phyloP scores from a whole-genome alignment of 805 yeast species.

The Kazachstania kunashirensis region DNA sequence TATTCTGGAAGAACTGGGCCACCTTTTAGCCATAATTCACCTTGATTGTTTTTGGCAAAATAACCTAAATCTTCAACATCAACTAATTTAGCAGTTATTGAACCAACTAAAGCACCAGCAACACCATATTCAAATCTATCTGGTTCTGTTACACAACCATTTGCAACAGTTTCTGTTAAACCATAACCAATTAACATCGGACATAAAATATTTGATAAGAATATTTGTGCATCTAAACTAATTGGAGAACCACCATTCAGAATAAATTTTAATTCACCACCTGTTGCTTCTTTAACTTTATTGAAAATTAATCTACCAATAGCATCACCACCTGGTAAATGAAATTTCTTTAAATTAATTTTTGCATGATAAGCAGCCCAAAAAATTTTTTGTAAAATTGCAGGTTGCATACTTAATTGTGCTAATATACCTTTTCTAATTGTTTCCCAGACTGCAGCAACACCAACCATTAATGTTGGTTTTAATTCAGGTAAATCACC shows the following conservation, averaged over 20 bases:
- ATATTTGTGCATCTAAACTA: slow-evolving; percentile 73
- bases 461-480: slow-evolving; percentile 96
- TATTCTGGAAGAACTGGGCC: slow-evolving; percentile 64
- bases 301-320: slow-evolving; percentile 70
- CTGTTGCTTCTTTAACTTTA: slow-evolving; percentile 88
- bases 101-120: slow-evolving; percentile 74
- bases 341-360: slow-evolving; percentile 46
- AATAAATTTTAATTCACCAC: slow-evolving; percentile 66
- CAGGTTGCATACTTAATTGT: slow-evolving; percentile 60
- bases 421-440: slow-evolving; percentile 84
- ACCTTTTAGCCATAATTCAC: slow-evolving; percentile 81
- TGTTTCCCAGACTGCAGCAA: slow-evolving; percentile 96
- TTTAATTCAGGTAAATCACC: slow-evolving; percentile 82
- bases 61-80: slow-evolving; percentile 90
- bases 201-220: slow-evolving; percentile 64
- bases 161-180: slow-evolving; percentile 91
- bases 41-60: slow-evolving; percentile 82
- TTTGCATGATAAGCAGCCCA: slow-evolving; percentile 84
- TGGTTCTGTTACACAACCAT: slow-evolving; percentile 62
- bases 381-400: slow-evolving; percentile 65
- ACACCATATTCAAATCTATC: slow-evolving; percentile 59
- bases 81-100: slow-evolving; percentile 77
- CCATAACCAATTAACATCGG: slow-evolving; percentile 95
- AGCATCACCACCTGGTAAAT: slow-evolving; percentile 59
- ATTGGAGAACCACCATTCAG: slow-evolving; percentile 93